Evolutionary conservation across 140 eudicot genomes (phyloP).

Genomic region (Stevia rebaudiana): DNA sequence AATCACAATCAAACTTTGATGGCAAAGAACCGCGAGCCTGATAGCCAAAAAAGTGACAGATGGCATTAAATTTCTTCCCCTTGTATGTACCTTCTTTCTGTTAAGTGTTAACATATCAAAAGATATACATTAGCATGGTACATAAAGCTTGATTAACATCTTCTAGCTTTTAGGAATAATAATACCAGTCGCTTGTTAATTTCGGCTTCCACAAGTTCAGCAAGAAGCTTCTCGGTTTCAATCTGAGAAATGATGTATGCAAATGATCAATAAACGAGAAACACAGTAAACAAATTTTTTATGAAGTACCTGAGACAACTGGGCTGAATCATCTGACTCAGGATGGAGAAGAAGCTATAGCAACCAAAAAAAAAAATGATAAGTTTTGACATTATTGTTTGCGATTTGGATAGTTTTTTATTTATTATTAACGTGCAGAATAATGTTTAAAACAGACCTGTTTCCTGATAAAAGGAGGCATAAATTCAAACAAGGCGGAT

Average conservation of each 20-base stretch:
- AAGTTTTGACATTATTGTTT: slow-evolving; percentile 6
- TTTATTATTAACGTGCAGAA: not conserved
- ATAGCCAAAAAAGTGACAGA: slow-evolving; percentile 97
- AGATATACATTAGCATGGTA: slow-evolving; percentile 6
- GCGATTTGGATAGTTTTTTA: not conserved
- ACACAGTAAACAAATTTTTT: not conserved
- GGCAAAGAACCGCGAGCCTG: slow-evolving; percentile 99
- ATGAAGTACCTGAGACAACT: slow-evolving; percentile 65
- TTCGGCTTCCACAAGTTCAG: slow-evolving; percentile 96
- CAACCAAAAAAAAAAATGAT: not conserved
- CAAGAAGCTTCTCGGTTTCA: slow-evolving; percentile 95
- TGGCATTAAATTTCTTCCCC: slow-evolving; percentile 96
- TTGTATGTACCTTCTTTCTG: slow-evolving; percentile 99
- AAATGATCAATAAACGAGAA: not conserved
- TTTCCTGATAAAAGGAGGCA: slow-evolving; percentile 82
- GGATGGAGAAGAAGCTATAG: slow-evolving; percentile 75
- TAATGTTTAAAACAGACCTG: slow-evolving; percentile 45
- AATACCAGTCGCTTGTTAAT: slow-evolving; percentile 79
- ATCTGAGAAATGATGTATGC: slow-evolving; percentile 41
- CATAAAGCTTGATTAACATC: not conserved
- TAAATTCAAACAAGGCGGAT: slow-evolving; percentile 89
- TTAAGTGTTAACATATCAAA: slow-evolving; percentile 36
- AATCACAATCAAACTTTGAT: slow-evolving; percentile 95
- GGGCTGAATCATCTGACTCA: slow-evolving; percentile 73
- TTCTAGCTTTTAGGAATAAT: slow-evolving; percentile 5